These are phyloP conservation scores for Smittium culicis DNA, from an alignment of 371 early-diverging fungal genomes.

Conservation along the genomic window DNA sequence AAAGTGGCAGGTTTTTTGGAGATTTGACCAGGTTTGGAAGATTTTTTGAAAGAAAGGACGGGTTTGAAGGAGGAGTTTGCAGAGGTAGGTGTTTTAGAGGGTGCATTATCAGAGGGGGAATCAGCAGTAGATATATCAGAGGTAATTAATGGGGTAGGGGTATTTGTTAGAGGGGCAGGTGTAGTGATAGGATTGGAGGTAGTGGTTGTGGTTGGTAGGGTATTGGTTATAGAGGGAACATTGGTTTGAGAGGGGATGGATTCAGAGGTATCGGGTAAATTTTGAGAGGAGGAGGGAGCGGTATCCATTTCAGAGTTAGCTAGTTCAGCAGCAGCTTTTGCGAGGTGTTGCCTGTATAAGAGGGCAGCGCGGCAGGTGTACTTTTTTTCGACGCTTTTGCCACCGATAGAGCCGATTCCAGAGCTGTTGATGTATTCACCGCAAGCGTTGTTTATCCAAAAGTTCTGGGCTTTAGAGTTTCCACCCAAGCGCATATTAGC, in stretches of 20 bases:
- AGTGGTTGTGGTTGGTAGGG: background rate
- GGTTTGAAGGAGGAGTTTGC: background rate
- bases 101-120: background rate
- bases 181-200: background rate
- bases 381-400: conserved; percentile 64
- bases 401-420: conserved; percentile 15
- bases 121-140: background rate
- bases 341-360: conserved; percentile 69
- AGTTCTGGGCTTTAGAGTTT: conserved; percentile 50
- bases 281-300: conserved; percentile 7
- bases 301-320: background rate
- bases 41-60: conserved; percentile 1
- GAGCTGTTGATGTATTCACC: conserved; percentile 17
- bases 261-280: background rate
- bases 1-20: background rate
- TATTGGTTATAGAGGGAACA: background rate
- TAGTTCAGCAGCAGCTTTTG: conserved; percentile 36
- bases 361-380: conserved; percentile 64
- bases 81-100: background rate
- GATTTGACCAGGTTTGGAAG: background rate
- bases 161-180: conserved; percentile 1
- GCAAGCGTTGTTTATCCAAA: conserved; percentile 54
- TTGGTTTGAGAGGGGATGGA: background rate
- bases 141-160: conserved; percentile 14
- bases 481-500: conserved; percentile 77